phyloP scores from a whole-genome alignment of 2,329 filamentous ascomycete genomes.

The Dendryphion nanum region DNA sequence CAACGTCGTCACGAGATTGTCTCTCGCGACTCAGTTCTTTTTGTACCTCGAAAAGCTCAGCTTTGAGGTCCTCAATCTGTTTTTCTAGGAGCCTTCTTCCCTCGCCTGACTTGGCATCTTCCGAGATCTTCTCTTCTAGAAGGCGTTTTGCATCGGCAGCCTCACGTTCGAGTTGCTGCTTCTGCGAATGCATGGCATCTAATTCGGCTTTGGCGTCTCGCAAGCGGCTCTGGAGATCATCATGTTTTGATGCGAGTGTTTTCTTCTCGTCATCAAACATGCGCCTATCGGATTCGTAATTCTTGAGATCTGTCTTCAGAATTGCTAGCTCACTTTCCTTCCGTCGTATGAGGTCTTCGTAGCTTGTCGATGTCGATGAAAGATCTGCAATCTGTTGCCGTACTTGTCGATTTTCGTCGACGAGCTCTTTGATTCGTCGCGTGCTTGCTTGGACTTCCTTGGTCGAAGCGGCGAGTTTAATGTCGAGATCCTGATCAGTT shows the following conservation, averaged over 20 bases:
- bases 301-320: conserved; percentile 79
- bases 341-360: conserved; percentile 86
- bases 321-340: conserved; percentile 93
- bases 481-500: conserved; percentile 82
- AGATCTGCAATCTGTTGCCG: conserved; percentile 83
- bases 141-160: conserved; percentile 83
- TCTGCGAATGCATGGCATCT: conserved; percentile 81
- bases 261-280: conserved; percentile 77
- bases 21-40: conserved; percentile 86
- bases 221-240: conserved; percentile 71
- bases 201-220: conserved; percentile 85
- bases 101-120: conserved; percentile 79
- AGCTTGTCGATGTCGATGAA: conserved; percentile 88
- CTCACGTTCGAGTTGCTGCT: conserved; percentile 81
- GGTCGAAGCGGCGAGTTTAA: conserved; percentile 74
- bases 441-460: conserved; percentile 77
- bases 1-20: conserved; percentile 91
- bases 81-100: conserved; percentile 79
- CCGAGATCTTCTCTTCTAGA: conserved; percentile 82
- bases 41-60: conserved; percentile 79
- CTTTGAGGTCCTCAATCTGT: conserved; percentile 84
- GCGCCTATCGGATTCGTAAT: conserved; percentile 76
- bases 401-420: conserved; percentile 77
- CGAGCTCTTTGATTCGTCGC: conserved; percentile 71
- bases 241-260: conserved; percentile 70